Evolutionary conservation across 805 yeast species (phyloP), one percentile per base, ranked within the genome.

Genomic region (Scheffersomyces spartinae): DNA sequence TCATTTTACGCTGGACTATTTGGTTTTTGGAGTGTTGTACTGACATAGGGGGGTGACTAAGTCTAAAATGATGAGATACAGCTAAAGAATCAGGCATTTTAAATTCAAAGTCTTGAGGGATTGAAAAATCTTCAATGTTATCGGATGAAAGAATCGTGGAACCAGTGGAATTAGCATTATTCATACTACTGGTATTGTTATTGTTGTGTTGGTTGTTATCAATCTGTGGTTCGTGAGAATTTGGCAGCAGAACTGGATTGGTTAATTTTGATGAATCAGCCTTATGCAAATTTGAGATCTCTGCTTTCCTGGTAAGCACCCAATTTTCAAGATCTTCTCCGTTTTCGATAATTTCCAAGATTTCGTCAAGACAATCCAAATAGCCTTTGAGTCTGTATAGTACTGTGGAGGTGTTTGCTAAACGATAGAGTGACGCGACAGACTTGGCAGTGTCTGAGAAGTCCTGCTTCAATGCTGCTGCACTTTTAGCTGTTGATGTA

Each of bases 301-400:
- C 74, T 3, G 65, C 57, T 26, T 63, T 49, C 38, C 56, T 65
- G 14, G 62, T 52, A 10, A 66, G 43, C 1, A 62, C 65, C 75
- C 75, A 70, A 34, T 64, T 61, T 33, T 67, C 72, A 6, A 68
- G 45, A 35, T 70, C 74, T 4, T 57, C 64, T 10, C 48, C 55
- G 8, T 44, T 34, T 8, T 61, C 44, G 6, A 71, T 42, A 15
- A 56, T 46, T 9, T 47, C 49, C 6, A 70, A 38, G 13, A 76
- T 35, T 33, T 77, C 84, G 31, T 74, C 68, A 3, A 77, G 33
- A 37, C 81, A 74, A 17, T 68, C 69, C 21, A 74, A 40, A 38
- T 77, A 77, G 1, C 86, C 86, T 29, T 62, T 64, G 26, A 66
- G 61, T 26, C 58, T 61, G 7, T 66, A 41, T 14, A 71, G 37